Evolutionary conservation across 352 stramenopile species (phyloP).

Genomic region (Blastocystis sp.): DNA sequence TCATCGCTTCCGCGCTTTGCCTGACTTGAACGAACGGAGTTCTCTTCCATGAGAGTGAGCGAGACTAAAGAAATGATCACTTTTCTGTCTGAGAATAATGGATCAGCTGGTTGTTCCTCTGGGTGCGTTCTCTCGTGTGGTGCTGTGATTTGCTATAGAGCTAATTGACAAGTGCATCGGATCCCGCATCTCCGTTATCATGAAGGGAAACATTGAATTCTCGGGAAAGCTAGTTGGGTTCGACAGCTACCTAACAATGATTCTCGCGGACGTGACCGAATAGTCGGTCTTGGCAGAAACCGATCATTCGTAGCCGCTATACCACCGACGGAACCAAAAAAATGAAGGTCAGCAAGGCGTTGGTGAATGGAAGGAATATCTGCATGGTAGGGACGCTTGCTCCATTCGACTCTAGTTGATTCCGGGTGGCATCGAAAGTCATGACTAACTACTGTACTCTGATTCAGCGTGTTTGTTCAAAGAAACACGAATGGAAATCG

Average conservation of each 20-base stretch:
- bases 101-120: constrained; percentile 3
- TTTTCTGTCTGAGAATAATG: not conserved
- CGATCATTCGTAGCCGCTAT: not conserved
- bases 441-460: no score
- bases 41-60: not conserved
- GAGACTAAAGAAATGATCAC: not conserved
- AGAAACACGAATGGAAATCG: no score
- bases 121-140: not conserved
- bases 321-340: not conserved
- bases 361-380: constrained; percentile 31
- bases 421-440: constrained; percentile 42
- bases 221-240: not conserved
- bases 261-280: constrained; percentile 40
- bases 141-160: not conserved
- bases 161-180: constrained; percentile 39
- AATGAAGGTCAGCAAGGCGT: not conserved
- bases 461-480: no score
- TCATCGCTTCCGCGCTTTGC: not conserved
- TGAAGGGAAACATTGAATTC: constrained; percentile 33
- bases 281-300: not conserved
- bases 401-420: not conserved
- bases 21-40: not conserved
- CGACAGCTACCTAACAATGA: constrained; percentile 37
- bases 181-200: constrained; percentile 19
- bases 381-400: not conserved